These are phyloP conservation scores for Phanerodontia chrysosporium DNA, from an alignment of 768 basidiomycete genomes.

Conservation along the genomic window DNA sequence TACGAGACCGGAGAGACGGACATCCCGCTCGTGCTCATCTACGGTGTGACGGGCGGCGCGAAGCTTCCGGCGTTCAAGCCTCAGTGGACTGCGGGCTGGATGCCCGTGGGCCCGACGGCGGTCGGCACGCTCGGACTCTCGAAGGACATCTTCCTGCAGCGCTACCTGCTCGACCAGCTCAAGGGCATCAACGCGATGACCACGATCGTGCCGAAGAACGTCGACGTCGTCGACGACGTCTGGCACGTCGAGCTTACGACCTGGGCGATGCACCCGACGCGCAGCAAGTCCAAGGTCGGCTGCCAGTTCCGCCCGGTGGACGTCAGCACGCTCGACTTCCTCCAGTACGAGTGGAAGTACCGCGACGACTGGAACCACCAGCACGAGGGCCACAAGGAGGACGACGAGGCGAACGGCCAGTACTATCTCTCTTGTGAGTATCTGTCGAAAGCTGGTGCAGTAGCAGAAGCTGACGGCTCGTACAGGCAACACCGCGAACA, in stretches of 20 bases:
- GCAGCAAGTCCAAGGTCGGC: not conserved
- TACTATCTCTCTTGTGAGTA: conserved; percentile 2
- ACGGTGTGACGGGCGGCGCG: conserved; percentile 11
- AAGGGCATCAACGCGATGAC: conserved; percentile 13
- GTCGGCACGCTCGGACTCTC: conserved; percentile 16
- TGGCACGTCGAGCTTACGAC: conserved; percentile 15
- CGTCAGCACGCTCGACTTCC: not conserved
- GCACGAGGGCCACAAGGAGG: conserved; percentile 5
- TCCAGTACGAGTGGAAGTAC: conserved; percentile 15
- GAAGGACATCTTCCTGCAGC: conserved; percentile 13
- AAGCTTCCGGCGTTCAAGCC: conserved; percentile 4
- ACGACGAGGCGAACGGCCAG: not conserved
- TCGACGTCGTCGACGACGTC: conserved; percentile 12
- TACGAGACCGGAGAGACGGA: not conserved
- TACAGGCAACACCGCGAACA: not conserved
- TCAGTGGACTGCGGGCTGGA: not conserved
- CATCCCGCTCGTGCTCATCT: conserved; percentile 8
- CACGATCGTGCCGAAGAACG: conserved; percentile 16
- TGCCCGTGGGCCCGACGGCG: not conserved
- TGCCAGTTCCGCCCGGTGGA: not conserved
- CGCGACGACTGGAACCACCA: conserved; percentile 16
- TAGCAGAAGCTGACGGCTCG: too few species aligned
- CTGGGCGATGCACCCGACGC: conserved; percentile 12
- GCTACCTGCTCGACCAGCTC: conserved; percentile 9
- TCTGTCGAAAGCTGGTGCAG: not conserved